A percentile compares a stretch with the other conserved stretches of the same genome.
Evolutionary conservation across 2,329 filamentous ascomycete genomes (phyloP).

Genomic region (Stromatinia cepivora): DNA sequence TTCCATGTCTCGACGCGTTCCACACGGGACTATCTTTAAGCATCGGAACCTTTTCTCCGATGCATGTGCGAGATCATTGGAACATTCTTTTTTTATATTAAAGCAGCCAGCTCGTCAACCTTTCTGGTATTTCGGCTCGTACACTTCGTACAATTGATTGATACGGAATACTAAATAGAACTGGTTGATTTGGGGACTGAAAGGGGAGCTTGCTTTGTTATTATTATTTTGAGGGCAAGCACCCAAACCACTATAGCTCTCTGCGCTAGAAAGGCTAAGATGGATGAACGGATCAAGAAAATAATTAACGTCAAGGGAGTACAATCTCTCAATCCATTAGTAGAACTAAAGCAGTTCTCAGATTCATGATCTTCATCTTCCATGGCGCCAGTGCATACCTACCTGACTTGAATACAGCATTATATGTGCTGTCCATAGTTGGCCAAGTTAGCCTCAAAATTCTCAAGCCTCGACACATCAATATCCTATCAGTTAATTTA

Average conservation of each 20-base stretch:
- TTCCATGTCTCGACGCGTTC: constrained; percentile 4
- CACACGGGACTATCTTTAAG: background rate
- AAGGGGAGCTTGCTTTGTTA: too few species aligned
- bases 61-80: background rate
- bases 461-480: background rate
- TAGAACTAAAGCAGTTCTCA: background rate
- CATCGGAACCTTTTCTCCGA: background rate
- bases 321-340: background rate
- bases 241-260: too few species aligned
- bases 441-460: background rate
- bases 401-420: background rate
- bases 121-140: background rate
- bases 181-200: too few species aligned
- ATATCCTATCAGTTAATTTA: background rate
- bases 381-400: background rate
- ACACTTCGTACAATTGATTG: background rate
- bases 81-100: background rate
- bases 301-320: too few species aligned
- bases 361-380: background rate
- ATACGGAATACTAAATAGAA: too few species aligned
- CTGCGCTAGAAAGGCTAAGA: too few species aligned
- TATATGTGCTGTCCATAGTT: background rate
- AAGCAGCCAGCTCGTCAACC: background rate
- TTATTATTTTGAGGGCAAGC: too few species aligned
- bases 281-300: too few species aligned